phyloP scores from a whole-genome alignment of 2,329 filamentous ascomycete genomes.

The Microsporum audouinii region DNA sequence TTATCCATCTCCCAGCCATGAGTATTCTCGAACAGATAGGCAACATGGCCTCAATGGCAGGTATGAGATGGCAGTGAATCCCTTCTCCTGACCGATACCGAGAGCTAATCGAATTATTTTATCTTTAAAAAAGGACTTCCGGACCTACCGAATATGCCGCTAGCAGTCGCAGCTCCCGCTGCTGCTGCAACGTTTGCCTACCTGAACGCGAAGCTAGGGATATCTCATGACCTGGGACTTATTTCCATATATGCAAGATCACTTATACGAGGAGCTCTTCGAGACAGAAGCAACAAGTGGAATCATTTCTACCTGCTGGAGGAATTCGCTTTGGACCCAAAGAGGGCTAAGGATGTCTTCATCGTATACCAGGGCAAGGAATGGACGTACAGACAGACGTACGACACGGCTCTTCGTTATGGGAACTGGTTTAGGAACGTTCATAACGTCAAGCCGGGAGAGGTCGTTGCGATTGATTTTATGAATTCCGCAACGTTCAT shows the following conservation, averaged over 20 bases:
- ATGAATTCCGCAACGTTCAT: conserved; percentile 71
- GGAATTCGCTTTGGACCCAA: conserved; percentile 48
- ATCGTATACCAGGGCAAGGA: conserved; percentile 55
- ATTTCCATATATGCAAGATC: conserved; percentile 45
- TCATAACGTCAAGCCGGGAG: conserved; percentile 53
- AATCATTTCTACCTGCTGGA: conserved; percentile 70
- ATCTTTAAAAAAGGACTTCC: neutral
- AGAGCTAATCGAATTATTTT: neutral
- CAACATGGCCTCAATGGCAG: neutral
- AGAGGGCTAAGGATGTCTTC: conserved; percentile 41
- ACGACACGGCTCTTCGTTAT: conserved; percentile 59
- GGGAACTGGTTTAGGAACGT: conserved; percentile 61
- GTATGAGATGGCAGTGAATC: neutral
- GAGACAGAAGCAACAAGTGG: conserved; percentile 48
- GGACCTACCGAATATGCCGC: neutral
- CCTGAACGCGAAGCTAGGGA: conserved; percentile 57
- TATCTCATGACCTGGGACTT: conserved; percentile 55
- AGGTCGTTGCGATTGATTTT: conserved; percentile 71
- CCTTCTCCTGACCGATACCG: neutral
- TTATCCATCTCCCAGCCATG: neutral
- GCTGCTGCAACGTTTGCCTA: conserved; percentile 61
- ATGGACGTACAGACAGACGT: conserved; percentile 66
- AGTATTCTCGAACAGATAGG: neutral
- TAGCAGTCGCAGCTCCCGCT: conserved; percentile 45
- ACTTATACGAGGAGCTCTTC: conserved; percentile 33